Evolutionary conservation across 176 grass and related monocot species (phyloP).

Genomic region (Secale cereale): DNA sequence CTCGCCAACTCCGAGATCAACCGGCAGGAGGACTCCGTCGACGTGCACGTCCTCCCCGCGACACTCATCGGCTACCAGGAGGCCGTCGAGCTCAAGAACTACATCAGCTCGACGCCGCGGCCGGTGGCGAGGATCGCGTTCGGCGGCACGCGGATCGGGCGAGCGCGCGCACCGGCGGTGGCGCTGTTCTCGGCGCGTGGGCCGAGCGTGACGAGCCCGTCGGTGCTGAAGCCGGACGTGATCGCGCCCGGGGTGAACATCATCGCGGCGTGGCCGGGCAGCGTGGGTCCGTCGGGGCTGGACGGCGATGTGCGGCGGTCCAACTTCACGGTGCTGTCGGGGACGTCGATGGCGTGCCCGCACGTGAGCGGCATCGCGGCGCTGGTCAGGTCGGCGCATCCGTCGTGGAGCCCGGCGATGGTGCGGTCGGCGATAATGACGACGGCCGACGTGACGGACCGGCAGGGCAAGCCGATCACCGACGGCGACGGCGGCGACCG

Average conservation of each 20-base stretch:
- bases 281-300: constrained; percentile 66
- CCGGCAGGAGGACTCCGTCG: constrained; percentile 75
- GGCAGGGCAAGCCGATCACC: constrained; percentile 59
- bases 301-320: constrained; percentile 47
- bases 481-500: constrained; percentile 35
- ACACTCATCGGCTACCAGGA: constrained; percentile 66
- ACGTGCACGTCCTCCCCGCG: constrained; percentile 69
- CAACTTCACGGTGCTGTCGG: constrained; percentile 88
- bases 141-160: constrained; percentile 60
- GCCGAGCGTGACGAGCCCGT: constrained; percentile 81
- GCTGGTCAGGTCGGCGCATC: constrained; percentile 52
- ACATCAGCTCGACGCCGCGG: constrained; percentile 47
- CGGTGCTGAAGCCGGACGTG: constrained; percentile 75
- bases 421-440: constrained; percentile 85
- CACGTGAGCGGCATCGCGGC: constrained; percentile 79
- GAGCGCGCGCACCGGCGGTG: constrained; percentile 53
- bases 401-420: constrained; percentile 68
- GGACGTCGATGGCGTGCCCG: constrained; percentile 87
- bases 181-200: constrained; percentile 74
- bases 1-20: constrained; percentile 78
- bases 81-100: constrained; percentile 56
- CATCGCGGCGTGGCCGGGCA: constrained; percentile 84
- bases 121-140: constrained; percentile 49
- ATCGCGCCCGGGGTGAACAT: constrained; percentile 85
- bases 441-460: constrained; percentile 58